Base-by-base conservation (phyloP, 164 flowering plant genomes). In the Amborella trichopoda region DNA sequence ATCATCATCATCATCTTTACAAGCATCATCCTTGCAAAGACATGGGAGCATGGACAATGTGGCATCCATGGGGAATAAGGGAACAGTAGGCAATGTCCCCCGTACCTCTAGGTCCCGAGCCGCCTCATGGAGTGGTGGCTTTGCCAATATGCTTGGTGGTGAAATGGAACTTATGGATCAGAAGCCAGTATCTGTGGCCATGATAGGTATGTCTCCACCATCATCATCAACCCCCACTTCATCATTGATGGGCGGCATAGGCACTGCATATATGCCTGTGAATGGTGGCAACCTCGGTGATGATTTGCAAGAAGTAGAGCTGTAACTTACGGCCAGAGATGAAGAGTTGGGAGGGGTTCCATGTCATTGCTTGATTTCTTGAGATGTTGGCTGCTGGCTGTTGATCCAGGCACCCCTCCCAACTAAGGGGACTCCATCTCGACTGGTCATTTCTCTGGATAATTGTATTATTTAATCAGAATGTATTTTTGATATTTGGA, bases 51-150 rank as follows among this genome's bases (percentile, higher is more conserved):
- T 81, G 87, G 70, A 63, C 50, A 73, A 66, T 62, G 71, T 90
- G 17, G 40, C 68, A 12, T 26, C 50, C 13, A 4, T 5, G 8
- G 34, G 23, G 2, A 50, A 48, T 36, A 58, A 51, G 16, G 75
- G 44, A 27, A 40, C 47, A 34, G 54, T 28, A 21, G 28, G 5
- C 4, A 24, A 42, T 43, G 39, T 23, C 16, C 54, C 39, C 42
- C 64, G 47, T n/a, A 57, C 56, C 26, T 39, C 76, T 20, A 65
- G 59, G 28, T 67, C 88, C 21, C 68, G 95, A 17, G 71, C 95
- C 23, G 82, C 87, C 3, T 90, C 98, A 44, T 90, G 98, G 98
- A 67, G 93, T 53, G 83, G 75, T 39, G 66, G 69, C 54, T 56
- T 62, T 13, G 40, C 23, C 36, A 66, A 65, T 26, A 28, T 63